Evolutionary conservation across 2,329 filamentous ascomycete species (phyloP).

Genomic region (Neofusicoccum ribis): DNA sequence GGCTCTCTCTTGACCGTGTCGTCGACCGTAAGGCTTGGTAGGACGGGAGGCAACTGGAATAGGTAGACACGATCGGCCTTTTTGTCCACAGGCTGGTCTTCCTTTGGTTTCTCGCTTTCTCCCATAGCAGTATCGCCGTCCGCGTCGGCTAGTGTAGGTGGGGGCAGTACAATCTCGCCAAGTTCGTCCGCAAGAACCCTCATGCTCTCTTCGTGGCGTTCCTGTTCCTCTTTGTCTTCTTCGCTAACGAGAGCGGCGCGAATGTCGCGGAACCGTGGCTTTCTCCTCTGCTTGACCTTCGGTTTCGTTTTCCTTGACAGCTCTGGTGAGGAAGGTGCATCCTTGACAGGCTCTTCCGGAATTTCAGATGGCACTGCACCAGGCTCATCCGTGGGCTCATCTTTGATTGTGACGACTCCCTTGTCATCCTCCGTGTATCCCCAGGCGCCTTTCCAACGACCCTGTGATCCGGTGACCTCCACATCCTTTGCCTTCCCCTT

Average conservation of each 20-base stretch:
- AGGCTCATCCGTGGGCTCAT: constrained; percentile 55
- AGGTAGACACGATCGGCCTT: constrained; percentile 60
- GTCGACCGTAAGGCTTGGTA: constrained; percentile 55
- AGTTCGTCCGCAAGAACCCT: constrained; percentile 50
- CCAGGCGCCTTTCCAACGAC: constrained; percentile 47
- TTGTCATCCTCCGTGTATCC: constrained; percentile 42
- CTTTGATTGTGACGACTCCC: constrained; percentile 48
- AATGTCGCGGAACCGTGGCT: constrained; percentile 16
- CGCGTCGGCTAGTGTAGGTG: constrained; percentile 20
- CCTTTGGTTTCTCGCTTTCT: constrained; percentile 21
- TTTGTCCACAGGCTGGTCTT: constrained; percentile 35
- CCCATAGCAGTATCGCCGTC: constrained; percentile 45
- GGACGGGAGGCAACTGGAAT: constrained; percentile 64
- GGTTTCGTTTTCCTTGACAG: constrained; percentile 28
- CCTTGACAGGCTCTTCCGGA: constrained; percentile 23
- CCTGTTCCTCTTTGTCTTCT: constrained; percentile 54
- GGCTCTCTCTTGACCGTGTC: constrained; percentile 29
- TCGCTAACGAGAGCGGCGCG: constrained; percentile 49
- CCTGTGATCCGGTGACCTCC: constrained; percentile 43
- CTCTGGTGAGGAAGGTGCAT: constrained; percentile 36
- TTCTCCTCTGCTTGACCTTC: constrained; percentile 25
- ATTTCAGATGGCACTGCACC: constrained; percentile 31
- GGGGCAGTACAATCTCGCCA: constrained; percentile 34
- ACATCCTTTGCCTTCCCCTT: constrained; percentile 46
- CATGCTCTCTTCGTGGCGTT: constrained; percentile 49